Evolutionary conservation across 176 grass and related monocot genomes (phyloP).

Genomic region (Puccinellia tenuiflora): DNA sequence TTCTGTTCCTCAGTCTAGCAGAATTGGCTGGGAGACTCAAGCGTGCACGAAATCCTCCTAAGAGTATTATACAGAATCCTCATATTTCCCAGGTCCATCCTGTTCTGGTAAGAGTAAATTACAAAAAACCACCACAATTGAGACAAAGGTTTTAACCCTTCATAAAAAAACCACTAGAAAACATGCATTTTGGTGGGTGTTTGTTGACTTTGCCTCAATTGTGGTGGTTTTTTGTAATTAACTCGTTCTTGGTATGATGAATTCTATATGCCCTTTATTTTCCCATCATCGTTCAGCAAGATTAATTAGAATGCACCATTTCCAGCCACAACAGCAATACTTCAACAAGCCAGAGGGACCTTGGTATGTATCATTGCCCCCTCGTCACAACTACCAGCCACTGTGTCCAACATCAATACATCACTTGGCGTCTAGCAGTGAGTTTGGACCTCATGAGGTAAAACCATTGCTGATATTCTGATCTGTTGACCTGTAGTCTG

Average conservation of each 20-base stretch:
- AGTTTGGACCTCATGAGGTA: neutral
- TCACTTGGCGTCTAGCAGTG: neutral
- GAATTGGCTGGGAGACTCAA: neutral
- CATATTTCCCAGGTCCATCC: neutral
- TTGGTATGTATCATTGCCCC: neutral
- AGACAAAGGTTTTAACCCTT: too few relatives aligned
- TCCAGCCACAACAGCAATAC: neutral
- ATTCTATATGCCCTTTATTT: neutral
- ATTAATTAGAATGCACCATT: neutral
- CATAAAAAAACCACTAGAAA: too few relatives aligned
- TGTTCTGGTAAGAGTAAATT: too few relatives aligned
- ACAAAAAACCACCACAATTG: too few relatives aligned
- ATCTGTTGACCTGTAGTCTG: neutral
- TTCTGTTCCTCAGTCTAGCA: neutral
- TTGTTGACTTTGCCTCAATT: too few relatives aligned
- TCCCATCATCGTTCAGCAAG: neutral
- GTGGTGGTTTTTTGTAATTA: too few relatives aligned
- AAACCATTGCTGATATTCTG: neutral
- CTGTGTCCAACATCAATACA: neutral
- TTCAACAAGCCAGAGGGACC: too few relatives aligned
- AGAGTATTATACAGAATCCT: neutral
- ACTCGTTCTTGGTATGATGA: neutral
- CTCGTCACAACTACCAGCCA: neutral
- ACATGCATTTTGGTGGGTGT: too few relatives aligned
- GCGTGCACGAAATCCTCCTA: neutral